phyloP scores from a whole-genome alignment of 768 basidiomycete species.

The Macrocybe gigantea region DNA sequence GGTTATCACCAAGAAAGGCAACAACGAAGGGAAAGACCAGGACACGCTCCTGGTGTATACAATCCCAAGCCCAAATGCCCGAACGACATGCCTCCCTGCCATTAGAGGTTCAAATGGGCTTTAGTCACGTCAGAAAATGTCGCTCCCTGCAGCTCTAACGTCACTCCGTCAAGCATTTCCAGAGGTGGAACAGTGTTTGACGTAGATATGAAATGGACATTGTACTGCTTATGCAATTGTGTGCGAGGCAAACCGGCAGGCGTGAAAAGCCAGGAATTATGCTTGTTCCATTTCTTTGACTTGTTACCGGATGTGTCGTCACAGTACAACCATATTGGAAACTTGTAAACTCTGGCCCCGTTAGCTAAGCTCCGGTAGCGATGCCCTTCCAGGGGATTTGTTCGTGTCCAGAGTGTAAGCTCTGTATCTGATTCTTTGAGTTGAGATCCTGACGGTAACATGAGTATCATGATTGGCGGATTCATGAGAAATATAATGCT shows the following conservation, averaged over 20 bases:
- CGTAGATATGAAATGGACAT: slow-evolving; percentile 34
- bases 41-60: slow-evolving; percentile 15
- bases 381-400: slow-evolving; percentile 10
- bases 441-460: background rate
- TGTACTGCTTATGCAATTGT: slow-evolving; percentile 22
- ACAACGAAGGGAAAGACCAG: slow-evolving; percentile 23
- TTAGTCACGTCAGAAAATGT: background rate
- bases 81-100: slow-evolving; percentile 16
- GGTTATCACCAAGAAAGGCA: slow-evolving; percentile 36
- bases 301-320: slow-evolving; percentile 39
- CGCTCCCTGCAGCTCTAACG: slow-evolving; percentile 26
- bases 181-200: slow-evolving; percentile 35
- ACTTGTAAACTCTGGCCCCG: slow-evolving; percentile 20
- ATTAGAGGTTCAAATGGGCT: background rate
- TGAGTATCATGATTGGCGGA: background rate
- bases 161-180: slow-evolving; percentile 37
- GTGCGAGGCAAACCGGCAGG: slow-evolving; percentile 28
- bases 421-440: background rate
- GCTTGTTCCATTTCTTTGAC: slow-evolving; percentile 45
- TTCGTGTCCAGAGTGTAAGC: background rate
- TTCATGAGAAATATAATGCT: background rate
- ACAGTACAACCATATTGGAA: slow-evolving; percentile 36
- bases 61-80: slow-evolving; percentile 35
- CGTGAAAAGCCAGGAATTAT: slow-evolving; percentile 32
- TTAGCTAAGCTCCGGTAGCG: slow-evolving; percentile 19